phyloP scores from a whole-genome alignment of 2,329 filamentous ascomycete genomes.

The Alternaria incomplexa region DNA sequence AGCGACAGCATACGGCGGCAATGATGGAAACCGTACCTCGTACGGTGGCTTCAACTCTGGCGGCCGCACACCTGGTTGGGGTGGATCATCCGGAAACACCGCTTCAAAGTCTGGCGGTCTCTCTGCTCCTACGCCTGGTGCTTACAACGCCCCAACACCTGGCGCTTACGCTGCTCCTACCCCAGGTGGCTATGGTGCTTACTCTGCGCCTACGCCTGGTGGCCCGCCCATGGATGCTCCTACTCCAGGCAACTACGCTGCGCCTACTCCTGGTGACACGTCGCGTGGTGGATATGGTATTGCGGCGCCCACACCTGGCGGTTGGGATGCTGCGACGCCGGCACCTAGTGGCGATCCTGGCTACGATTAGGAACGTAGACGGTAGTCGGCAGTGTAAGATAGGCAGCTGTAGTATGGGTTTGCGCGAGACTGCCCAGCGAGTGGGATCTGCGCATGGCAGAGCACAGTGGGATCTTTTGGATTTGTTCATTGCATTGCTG shows the following conservation, averaged over 20 bases:
- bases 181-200: slow-evolving; percentile 42
- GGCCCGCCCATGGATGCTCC: slow-evolving; percentile 47
- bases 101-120: slow-evolving; percentile 37
- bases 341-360: slow-evolving; percentile 35
- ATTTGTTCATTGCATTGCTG: slow-evolving; percentile 20
- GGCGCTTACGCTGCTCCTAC: slow-evolving; percentile 46
- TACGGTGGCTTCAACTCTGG: slow-evolving; percentile 61
- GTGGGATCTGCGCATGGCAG: not conserved
- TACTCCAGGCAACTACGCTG: slow-evolving; percentile 49
- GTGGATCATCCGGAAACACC: slow-evolving; percentile 55
- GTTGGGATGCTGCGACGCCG: slow-evolving; percentile 59
- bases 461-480: not conserved
- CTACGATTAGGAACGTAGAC: slow-evolving; percentile 23
- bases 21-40: slow-evolving; percentile 48
- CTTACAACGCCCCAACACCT: slow-evolving; percentile 46
- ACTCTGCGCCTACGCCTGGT: slow-evolving; percentile 47
- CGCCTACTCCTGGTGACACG: slow-evolving; percentile 46
- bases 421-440: not conserved
- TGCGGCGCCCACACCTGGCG: slow-evolving; percentile 66
- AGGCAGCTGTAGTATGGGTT: not conserved
- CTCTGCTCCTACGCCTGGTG: slow-evolving; percentile 41
- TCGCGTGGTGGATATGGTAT: slow-evolving; percentile 39
- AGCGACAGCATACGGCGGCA: slow-evolving; percentile 41
- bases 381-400: slow-evolving; percentile 2
- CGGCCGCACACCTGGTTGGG: slow-evolving; percentile 61